These are phyloP conservation scores for Entonaema liquescens DNA, from an alignment of 495 filamentous ascomycete species.

Conservation along the genomic window DNA sequence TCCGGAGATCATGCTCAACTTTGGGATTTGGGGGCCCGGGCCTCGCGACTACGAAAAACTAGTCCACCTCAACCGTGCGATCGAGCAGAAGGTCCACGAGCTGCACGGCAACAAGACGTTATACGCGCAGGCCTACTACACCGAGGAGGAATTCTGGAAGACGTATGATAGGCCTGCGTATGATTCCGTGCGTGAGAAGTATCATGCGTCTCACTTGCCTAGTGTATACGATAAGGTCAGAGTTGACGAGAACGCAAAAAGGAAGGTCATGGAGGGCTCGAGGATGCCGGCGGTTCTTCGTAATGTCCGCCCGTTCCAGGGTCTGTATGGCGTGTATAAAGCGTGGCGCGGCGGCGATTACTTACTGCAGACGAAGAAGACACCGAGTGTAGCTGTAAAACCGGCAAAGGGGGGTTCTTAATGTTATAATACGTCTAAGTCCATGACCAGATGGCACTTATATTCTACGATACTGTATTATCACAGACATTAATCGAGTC, in stretches of 20 bases:
- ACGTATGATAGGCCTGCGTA: conserved; percentile 59
- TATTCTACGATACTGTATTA: conserved; percentile 13
- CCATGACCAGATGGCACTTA: background rate
- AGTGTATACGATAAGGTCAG: conserved; percentile 64
- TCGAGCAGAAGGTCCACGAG: conserved; percentile 67
- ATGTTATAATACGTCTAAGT: background rate
- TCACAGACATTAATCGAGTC: background rate
- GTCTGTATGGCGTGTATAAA: conserved; percentile 45
- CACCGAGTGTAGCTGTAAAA: background rate
- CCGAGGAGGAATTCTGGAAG: conserved; percentile 63
- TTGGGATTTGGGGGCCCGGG: conserved; percentile 58
- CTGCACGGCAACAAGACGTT: conserved; percentile 66
- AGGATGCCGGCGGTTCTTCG: conserved; percentile 39
- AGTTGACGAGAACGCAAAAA: conserved; percentile 50
- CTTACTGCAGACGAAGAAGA: conserved; percentile 33
- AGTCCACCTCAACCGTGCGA: conserved; percentile 61
- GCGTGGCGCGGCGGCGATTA: conserved; percentile 47
- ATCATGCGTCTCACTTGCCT: conserved; percentile 55
- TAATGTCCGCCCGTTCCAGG: conserved; percentile 40
- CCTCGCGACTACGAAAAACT: conserved; percentile 43
- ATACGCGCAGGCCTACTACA: conserved; percentile 64
- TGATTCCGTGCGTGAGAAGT: conserved; percentile 57
- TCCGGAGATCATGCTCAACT: conserved; percentile 52
- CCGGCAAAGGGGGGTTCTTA: background rate
- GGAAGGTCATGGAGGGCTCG: conserved; percentile 27